Evolutionary conservation across 2,329 filamentous ascomycete species (phyloP).

Genomic region (Penicillium sp.): DNA sequence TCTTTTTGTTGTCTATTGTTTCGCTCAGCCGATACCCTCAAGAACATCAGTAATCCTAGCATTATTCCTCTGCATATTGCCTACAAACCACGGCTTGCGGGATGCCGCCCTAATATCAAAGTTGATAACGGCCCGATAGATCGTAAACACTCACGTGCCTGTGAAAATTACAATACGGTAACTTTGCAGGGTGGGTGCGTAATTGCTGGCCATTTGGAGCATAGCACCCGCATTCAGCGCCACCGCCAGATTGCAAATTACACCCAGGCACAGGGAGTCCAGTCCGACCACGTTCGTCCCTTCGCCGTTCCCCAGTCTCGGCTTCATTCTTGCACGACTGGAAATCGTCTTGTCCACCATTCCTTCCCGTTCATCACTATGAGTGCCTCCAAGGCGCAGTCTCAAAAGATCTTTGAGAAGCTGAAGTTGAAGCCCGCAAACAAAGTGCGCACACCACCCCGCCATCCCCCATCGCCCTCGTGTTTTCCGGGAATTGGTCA

Average conservation of each 20-base stretch:
- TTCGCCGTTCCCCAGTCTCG: constrained; percentile 28
- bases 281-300: constrained; percentile 43
- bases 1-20: too few species aligned
- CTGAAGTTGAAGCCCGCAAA: constrained; percentile 92
- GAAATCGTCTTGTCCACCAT: constrained; percentile 16
- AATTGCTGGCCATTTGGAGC: neutral
- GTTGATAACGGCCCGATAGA: too few species aligned
- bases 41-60: too few species aligned
- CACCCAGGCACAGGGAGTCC: constrained; percentile 24
- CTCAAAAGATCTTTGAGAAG: constrained; percentile 97
- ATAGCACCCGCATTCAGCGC: constrained; percentile 2
- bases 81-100: too few species aligned
- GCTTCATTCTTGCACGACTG: constrained; percentile 21
- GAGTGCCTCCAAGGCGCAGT: constrained; percentile 88
- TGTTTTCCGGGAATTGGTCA: constrained; percentile 18
- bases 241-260: constrained; percentile 27
- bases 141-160: too few species aligned
- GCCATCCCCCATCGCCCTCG: constrained; percentile 21
- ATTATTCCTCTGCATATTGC: too few species aligned
- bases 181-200: constrained; percentile 10
- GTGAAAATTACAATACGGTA: constrained; percentile 25
- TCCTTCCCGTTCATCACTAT: constrained; percentile 44
- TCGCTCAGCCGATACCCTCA: too few species aligned
- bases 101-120: too few species aligned
- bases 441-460: constrained; percentile 66